phyloP scores from a whole-genome alignment of 2,329 filamentous ascomycete genomes.

The Beauveria rudraprayagi region DNA sequence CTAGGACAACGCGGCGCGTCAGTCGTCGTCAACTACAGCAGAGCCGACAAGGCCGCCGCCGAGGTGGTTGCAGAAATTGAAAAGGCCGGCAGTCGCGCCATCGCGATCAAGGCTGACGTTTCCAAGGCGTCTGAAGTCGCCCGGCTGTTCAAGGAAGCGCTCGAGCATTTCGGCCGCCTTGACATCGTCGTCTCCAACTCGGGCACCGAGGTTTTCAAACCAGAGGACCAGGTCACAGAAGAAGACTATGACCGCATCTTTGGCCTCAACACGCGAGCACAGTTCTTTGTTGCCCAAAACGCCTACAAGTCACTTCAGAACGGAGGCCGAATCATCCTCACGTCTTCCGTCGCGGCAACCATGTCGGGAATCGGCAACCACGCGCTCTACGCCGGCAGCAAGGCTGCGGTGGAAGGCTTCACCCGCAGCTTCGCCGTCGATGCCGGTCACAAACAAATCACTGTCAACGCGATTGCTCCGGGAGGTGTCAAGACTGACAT shows the following conservation, averaged over 20 bases:
- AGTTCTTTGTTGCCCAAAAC: slow-evolving; percentile 73
- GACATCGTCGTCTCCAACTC: slow-evolving; percentile 69
- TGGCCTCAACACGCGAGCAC: slow-evolving; percentile 61
- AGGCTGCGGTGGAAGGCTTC: slow-evolving; percentile 66
- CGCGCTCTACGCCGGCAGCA: slow-evolving; percentile 62
- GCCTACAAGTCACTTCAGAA: slow-evolving; percentile 62
- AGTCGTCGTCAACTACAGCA: slow-evolving; percentile 60
- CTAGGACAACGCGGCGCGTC: slow-evolving; percentile 57
- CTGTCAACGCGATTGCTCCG: slow-evolving; percentile 65
- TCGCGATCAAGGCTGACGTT: slow-evolving; percentile 59
- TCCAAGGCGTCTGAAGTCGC: slow-evolving; percentile 50
- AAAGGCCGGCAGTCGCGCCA: slow-evolving; percentile 46
- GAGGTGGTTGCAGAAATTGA: slow-evolving; percentile 46
- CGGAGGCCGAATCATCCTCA: slow-evolving; percentile 65
- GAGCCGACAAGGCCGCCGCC: slow-evolving; percentile 47
- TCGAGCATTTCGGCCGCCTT: slow-evolving; percentile 58
- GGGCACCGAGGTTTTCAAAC: slow-evolving; percentile 58
- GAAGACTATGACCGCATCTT: slow-evolving; percentile 67
- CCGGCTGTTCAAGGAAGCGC: slow-evolving; percentile 56
- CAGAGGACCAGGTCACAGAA: slow-evolving; percentile 54
- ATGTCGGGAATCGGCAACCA: slow-evolving; percentile 37
- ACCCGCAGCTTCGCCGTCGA: slow-evolving; percentile 65
- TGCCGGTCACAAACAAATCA: slow-evolving; percentile 59
- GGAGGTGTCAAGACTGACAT: slow-evolving; percentile 71
- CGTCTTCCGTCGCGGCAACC: slow-evolving; percentile 60